Evolutionary conservation across 202 grass and related monocot species (phyloP).

Genomic region (Cymbopogon flexuosus): DNA sequence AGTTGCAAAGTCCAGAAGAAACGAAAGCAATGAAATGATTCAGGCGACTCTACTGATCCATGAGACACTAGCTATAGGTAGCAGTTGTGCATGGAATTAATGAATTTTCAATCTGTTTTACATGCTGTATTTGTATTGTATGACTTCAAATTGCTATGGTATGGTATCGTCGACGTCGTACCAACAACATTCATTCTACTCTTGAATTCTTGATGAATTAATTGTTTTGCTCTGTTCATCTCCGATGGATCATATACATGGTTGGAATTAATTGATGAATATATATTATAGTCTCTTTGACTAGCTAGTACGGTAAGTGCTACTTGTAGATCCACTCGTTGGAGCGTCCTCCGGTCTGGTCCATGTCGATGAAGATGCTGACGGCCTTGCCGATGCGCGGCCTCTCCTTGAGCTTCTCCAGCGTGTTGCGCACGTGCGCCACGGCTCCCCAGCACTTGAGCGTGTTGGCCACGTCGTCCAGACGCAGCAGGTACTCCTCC

Average conservation of each 20-base stretch:
- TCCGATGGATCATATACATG: no score
- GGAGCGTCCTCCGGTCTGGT: slow-evolving; percentile 56
- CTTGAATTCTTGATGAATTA: no score
- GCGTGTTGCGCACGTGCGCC: slow-evolving; percentile 69
- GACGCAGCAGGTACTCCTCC: slow-evolving; percentile 91
- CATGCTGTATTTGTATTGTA: not conserved
- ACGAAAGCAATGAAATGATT: no score
- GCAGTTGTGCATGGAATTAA: no score
- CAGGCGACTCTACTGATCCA: no score
- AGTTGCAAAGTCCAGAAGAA: no score
- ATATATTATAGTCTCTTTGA: no score
- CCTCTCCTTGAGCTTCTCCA: slow-evolving; percentile 75
- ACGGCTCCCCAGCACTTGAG: slow-evolving; percentile 95
- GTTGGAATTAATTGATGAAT: no score
- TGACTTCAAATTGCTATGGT: not conserved
- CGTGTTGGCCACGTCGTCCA: slow-evolving; percentile 77
- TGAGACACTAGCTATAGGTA: no score
- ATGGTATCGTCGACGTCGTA: not conserved
- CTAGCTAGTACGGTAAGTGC: not conserved
- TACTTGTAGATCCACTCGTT: slow-evolving; percentile 95
- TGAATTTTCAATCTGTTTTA: not conserved
- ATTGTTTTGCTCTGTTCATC: no score
- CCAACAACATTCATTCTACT: no score
- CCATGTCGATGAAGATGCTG: slow-evolving; percentile 99
- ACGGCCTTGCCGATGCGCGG: slow-evolving; percentile 98